These are phyloP conservation scores for Coniosporium tulheliwenetii DNA, from an alignment of 2,329 filamentous ascomycete genomes.

Conservation along the genomic window DNA sequence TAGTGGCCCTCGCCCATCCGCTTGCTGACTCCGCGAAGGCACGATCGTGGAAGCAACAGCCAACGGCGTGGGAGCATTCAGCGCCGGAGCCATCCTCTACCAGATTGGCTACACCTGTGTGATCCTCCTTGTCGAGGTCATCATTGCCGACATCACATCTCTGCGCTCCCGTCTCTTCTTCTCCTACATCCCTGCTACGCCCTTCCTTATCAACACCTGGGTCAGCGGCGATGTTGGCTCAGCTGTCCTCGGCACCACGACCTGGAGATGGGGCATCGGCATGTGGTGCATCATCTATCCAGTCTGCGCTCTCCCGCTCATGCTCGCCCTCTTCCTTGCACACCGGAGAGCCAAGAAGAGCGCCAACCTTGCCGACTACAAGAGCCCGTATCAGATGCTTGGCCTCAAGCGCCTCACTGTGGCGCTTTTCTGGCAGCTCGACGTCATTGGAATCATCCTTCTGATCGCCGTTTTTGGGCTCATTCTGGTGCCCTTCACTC, in stretches of 20 bases:
- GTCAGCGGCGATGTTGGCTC: constrained; percentile 38
- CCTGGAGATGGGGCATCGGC: constrained; percentile 49
- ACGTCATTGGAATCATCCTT: constrained; percentile 31
- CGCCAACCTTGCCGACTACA: constrained; percentile 22
- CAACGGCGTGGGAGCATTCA: constrained; percentile 15
- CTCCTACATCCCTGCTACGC: constrained; percentile 41
- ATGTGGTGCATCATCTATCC: constrained; percentile 48
- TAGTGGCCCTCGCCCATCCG: too few relatives aligned
- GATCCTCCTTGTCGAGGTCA: constrained; percentile 46
- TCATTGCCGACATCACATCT: constrained; percentile 47
- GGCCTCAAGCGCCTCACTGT: constrained; percentile 19
- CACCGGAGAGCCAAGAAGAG: constrained; percentile 34
- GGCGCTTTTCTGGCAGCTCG: constrained; percentile 38
- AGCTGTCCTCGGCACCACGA: constrained; percentile 27
- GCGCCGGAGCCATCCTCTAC: constrained; percentile 44
- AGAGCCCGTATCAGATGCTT: constrained; percentile 21
- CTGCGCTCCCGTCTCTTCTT: constrained; percentile 44
- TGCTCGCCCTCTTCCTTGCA: constrained; percentile 35
- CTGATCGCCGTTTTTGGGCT: constrained; percentile 35
- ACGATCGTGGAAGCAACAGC: background rate
- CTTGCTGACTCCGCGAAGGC: too few relatives aligned
- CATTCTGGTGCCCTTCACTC: constrained; percentile 31
- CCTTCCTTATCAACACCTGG: constrained; percentile 47
- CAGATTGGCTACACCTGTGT: constrained; percentile 44
- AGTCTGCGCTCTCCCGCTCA: constrained; percentile 37